Evolutionary conservation across 2,329 filamentous ascomycete species (phyloP), one percentile per base, ranked within the genome.

Genomic region (Thelonectria discophora): DNA sequence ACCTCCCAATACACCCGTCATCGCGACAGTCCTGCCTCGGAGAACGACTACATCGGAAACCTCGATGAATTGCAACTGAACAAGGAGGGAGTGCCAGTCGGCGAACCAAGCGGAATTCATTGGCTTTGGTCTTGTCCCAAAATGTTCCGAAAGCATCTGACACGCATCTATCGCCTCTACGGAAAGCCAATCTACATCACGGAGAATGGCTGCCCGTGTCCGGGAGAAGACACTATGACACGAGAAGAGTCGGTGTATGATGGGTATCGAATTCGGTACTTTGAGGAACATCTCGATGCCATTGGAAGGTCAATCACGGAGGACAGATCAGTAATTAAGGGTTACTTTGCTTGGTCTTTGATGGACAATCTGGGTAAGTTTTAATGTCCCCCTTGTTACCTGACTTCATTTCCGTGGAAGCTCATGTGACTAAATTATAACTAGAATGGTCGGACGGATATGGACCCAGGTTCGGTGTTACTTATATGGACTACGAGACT

Each of bases 211-310:
- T 68, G 65, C 42, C 65, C 65, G 5, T 68, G 65, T 3, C 65
- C 65, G 0, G 65, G 60, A 0, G 65, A 68, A 27, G 65, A 63
- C 1, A 63, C 52, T 6, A 68, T 67, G 63, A 51, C 57, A 0
- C 57, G 71, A 0, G 71, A 75, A 20, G 72, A 78, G 52, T 72
- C 76, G 1, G 72, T 80, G 0, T 59, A 78, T 11, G 78, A 80
- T 57, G 62, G 58, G 3, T 80, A 76, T 53, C 71, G 78, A 2
- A 69, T 75, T 6, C 60, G 68, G 10, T 80, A 80, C 47, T 78
- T 80, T 52, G 66, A 72, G 12, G 71, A 76, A 18, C 77, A 80
- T 27, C 62, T 80, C 1, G 75, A 80, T 39, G 73, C 78, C 0
- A 74, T 80, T 37, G 74, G 68, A 0, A 63, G 45, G 17, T 42